Percentiles rank a stretch among this genome's conserved stretches.
Conservation (phyloP, 2,329 filamentous ascomycete species). For the Epichloe sylvatica region DNA sequence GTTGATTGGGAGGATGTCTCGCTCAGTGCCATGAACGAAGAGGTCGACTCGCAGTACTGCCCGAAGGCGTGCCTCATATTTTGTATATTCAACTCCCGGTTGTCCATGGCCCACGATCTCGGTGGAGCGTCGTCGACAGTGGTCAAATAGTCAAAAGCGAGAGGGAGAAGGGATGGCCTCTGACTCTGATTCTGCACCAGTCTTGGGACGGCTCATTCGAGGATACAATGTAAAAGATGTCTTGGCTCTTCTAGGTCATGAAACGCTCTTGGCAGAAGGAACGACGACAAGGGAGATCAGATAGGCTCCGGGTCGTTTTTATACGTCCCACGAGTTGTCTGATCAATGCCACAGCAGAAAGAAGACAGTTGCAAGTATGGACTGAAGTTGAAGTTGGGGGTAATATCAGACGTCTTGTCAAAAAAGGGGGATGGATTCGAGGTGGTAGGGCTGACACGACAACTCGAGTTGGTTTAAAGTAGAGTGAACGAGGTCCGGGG, state of each 20-base stretch:
- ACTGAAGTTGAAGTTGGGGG: neutral
- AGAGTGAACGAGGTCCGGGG: neutral
- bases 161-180: neutral
- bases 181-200: neutral
- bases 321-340: neutral
- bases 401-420: neutral
- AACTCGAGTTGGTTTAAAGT: neutral
- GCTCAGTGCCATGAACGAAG: neutral
- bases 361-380: neutral
- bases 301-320: neutral
- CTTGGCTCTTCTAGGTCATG: too few relatives aligned
- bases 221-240: neutral
- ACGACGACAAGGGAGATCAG: neutral
- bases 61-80: neutral
- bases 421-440: neutral
- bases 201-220: neutral
- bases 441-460: conserved; percentile 4
- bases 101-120: neutral
- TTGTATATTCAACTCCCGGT: neutral
- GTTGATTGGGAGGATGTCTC: conserved; percentile 1
- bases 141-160: neutral
- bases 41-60: neutral
- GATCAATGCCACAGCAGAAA: neutral
- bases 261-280: neutral
- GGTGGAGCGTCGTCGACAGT: neutral